Base-by-base conservation (phyloP, 1,284 basidiomycete species). In the Tremellales sp. region DNA sequence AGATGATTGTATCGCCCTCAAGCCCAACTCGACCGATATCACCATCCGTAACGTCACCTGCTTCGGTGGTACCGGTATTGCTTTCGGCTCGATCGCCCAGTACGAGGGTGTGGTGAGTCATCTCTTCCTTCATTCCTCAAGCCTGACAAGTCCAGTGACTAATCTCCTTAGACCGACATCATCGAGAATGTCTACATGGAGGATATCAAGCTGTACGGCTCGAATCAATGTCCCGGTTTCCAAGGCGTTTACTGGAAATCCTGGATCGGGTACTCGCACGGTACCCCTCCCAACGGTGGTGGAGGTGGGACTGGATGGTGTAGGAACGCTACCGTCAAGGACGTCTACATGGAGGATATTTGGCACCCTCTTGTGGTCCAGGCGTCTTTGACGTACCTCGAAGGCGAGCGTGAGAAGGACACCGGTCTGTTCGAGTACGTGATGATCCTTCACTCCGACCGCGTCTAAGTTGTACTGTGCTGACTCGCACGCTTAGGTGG, bases 1-100 rank as follows among this genome's bases (percentile, higher is more conserved):
- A 11, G 84, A 84, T 60, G 83, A 84, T 63, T 84, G 82, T 56
- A 67, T 84, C n/a, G 82, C 82, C 4, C 79, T 84, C 69, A 84
- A 84, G 52, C 52, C 83, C 77, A 84, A 83, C 63, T 80, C 81
- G 35, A 79, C 81, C 13, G 80, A 81, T 55, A 74, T 84, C 49
- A 49, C 76, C 19, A 78, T 76, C 1, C 62, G 73, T 2, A 80
- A 81, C 56, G 73, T 82, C 43, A 79, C 78, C 35, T 83, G 82
- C 57, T 73, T 76, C 23, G 82, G 82, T n/a, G 82, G 82, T 15
- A 83, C 82, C 48, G 82, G 82, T 3, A 78, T 84, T 41, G 81
- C 83, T 0, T 80, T 84, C 58, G 83, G 82, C 17, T 83, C 81
- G 4, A 69, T 83, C 31, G 83, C 80, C 2, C 82, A 84, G 62